These are phyloP conservation scores for Nemania sp. DNA, from an alignment of 2,329 filamentous ascomycete species.

Conservation along the genomic window DNA sequence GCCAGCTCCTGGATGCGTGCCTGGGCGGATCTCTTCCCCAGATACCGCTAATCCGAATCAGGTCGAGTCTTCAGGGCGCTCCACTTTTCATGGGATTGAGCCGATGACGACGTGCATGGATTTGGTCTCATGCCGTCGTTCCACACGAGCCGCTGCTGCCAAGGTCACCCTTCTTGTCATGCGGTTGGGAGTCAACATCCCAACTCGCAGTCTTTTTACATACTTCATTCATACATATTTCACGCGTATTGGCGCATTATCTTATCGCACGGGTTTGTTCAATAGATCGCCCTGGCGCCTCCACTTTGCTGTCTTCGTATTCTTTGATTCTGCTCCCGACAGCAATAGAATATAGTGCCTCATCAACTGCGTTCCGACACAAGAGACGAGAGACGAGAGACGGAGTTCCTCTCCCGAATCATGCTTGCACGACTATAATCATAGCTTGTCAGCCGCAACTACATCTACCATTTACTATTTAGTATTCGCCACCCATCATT, in stretches of 20 bases:
- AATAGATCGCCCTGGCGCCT: too few species aligned
- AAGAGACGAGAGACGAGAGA: neutral
- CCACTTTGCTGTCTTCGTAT: too few species aligned
- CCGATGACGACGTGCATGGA: constrained; percentile 23
- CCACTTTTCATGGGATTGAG: neutral
- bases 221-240: too few species aligned
- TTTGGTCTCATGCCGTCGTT: neutral
- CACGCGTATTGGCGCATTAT: neutral
- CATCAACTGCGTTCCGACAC: neutral
- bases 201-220: neutral
- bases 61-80: neutral
- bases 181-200: neutral
- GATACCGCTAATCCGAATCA: constrained; percentile 5
- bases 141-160: constrained; percentile 4
- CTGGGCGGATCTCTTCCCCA: constrained; percentile 12
- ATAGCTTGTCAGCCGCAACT: constrained; percentile 8
- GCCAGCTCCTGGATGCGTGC: neutral
- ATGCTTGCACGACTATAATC: constrained; percentile 14
- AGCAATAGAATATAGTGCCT: neutral
- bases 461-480: neutral
- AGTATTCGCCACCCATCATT: too few species aligned
- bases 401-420: neutral
- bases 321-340: neutral
- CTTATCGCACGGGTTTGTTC: too few species aligned
- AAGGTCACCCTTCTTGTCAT: neutral